Evolutionary conservation across 257 asterid genomes (phyloP), one percentile per base, ranked within the genome.

Genomic region (Petunia axillaris): DNA sequence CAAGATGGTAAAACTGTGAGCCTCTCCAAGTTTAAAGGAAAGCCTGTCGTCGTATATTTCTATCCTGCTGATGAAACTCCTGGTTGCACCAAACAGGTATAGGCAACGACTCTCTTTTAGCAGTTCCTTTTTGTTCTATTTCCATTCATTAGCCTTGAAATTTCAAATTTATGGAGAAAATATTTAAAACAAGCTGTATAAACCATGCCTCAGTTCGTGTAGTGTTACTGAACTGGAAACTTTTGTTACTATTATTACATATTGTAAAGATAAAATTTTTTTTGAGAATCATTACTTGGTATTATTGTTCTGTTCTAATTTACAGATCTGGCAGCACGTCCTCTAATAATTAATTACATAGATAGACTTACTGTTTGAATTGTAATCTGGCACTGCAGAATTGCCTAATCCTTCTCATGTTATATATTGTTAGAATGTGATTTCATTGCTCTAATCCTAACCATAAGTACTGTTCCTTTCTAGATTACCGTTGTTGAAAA

Each of bases 41-140:
- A 88, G 91, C 99, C 99, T 16, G 91, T 91, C 1, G 88, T 96
- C 76, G 91, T 96, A 83, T 96, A 96, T 84, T 96, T 96, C 97
- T 96, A 96, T 87, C 99, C 98, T 83, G 99, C 95, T 81, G 99
- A 96, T 85, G 99, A 92, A 84, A 85, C 93, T 82, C 98, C 98
- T 64, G 98, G 99, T 40, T 96, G 99, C 84, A 96, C 98, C 83
- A 96, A 94, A 81, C 98, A 96, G 97, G 99, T 96, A 78, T 15
- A 3, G 40, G 50, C 2, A 3, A 2, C 1, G 2, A 50, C 0
- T 10, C 43, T 71, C 11, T 71, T 71, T 6, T 3, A 48, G 43
- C 41, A 3, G 40, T 43, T 16, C 67, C 15, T 62, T 62, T 62
- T 35, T 40, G 15, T 66, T 66, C 46, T 50, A 7, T 48, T 25